Base-by-base conservation (phyloP, 1,284 basidiomycete species). In the Papiliotrema laurentii region DNA sequence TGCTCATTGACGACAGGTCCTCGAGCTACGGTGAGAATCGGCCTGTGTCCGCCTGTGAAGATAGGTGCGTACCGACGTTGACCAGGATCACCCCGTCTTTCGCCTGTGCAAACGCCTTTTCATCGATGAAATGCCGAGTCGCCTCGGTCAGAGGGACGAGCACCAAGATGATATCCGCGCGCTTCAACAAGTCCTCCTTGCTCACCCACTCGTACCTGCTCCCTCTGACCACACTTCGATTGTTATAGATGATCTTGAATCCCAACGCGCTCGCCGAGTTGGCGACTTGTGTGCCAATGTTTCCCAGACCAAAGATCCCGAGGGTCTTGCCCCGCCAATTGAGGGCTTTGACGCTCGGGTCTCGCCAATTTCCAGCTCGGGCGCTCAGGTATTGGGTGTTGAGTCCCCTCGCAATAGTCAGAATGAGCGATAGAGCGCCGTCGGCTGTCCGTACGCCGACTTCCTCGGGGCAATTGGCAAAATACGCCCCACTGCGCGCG, bases 241-340 rank as follows among this genome's bases (percentile, higher is more conserved):
- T 51, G n/a, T 18, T 33, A 35, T 54, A 54, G 37, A 61, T 54
- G 16, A 43, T 21, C 7, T 51, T 54, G 40, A 55, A 42, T 9
- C 60, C 58, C 10, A 63, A 44, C 14, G 54, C 26, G 4, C 45
- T 44, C 18, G 54, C 38, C 24, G 55, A 49, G 24, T 46, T 42
- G n/a, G 61, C 59, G 22, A 63, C 50, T 33, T 55, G 53, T 4
- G 24, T 38, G 2, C 61, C 61, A 35, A 63, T 61, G 19, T 58
- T 52, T 21, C 61, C 61, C 14, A 63, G 43, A 18, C 61, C 61
- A n/a, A 63, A 44, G 44, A 63, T 56, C 5, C 61, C 61, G 49
- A 61, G 53, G 5, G 53, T 59, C 4, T 46, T 37, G 1, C 40
- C 45, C 16, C 51, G 28, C 60, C 58, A 62, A 36, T 60, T 54